phyloP scores from a whole-genome alignment of 2,329 filamentous ascomycete genomes.

The Waltergamsia citrina region DNA sequence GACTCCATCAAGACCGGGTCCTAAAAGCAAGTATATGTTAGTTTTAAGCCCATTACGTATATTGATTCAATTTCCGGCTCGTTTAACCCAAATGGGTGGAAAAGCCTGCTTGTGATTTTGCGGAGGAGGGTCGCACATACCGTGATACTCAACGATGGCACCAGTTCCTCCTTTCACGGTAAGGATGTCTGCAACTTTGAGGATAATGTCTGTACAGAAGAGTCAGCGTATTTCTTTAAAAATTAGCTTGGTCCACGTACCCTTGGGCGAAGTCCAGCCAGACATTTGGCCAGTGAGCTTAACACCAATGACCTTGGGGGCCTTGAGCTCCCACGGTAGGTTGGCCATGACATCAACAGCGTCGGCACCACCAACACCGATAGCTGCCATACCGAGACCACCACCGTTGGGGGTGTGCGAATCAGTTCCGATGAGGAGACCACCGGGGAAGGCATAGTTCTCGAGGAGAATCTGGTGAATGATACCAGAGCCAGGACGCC shows the following conservation, averaged over 20 bases:
- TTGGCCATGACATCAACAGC: slow-evolving; percentile 98
- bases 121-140: no score
- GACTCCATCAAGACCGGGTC: slow-evolving; percentile 66
- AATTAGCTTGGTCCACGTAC: slow-evolving; percentile 34
- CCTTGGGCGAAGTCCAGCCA: slow-evolving; percentile 91
- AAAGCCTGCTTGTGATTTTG: no score
- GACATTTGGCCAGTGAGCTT: slow-evolving; percentile 82
- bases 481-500: slow-evolving; percentile 96
- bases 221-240: background rate
- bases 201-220: slow-evolving; percentile 72
- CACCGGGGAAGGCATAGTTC: slow-evolving; percentile 99
- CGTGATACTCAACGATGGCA: slow-evolving; percentile 72
- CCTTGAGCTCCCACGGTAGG: slow-evolving; percentile 96
- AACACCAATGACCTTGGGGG: slow-evolving; percentile 93
- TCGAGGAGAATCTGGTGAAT: slow-evolving; percentile 98
- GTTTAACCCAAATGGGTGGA: no score
- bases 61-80: no score
- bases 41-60: no score
- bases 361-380: slow-evolving; percentile 96
- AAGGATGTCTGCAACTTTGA: slow-evolving; percentile 92
- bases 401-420: slow-evolving; percentile 96
- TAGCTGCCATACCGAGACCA: slow-evolving; percentile 64
- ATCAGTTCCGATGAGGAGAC: slow-evolving; percentile 94
- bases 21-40: no score
- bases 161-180: slow-evolving; percentile 98